Conservation (phyloP, 805 yeast species). For the Ogataea trehalophila region DNA sequence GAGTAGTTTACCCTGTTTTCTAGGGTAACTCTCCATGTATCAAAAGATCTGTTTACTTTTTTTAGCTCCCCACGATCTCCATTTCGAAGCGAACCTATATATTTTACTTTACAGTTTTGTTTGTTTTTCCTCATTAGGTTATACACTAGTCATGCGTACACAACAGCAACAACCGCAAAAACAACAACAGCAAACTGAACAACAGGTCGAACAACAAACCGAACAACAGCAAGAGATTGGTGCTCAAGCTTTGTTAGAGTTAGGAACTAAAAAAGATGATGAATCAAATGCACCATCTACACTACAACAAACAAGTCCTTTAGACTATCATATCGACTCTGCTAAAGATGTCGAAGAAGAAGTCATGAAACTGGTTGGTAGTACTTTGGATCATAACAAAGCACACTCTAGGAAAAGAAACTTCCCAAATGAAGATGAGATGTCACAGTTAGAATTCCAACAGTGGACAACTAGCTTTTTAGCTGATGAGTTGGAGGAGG, state of each 20-base stretch:
- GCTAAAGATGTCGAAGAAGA: constrained; percentile 70
- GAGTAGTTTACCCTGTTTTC: constrained; percentile 11
- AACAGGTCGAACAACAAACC: not conserved
- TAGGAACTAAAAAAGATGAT: constrained; percentile 19
- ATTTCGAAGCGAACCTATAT: not conserved
- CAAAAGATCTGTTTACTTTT: not conserved
- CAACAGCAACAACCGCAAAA: not conserved
- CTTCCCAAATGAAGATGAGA: constrained; percentile 37
- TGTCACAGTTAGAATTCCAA: constrained; percentile 43
- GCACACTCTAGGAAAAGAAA: constrained; percentile 23
- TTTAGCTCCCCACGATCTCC: not conserved
- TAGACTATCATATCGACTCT: not conserved
- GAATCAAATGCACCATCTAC: constrained; percentile 1
- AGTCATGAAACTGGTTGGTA: constrained; percentile 68
- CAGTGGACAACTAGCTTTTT: constrained; percentile 50
- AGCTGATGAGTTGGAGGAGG: constrained; percentile 36
- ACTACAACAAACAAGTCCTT: not conserved
- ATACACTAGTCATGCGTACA: not conserved
- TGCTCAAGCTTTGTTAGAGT: constrained; percentile 25
- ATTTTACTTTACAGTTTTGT: not conserved
- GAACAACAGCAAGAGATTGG: constrained; percentile 23
- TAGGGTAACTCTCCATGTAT: constrained; percentile 14
- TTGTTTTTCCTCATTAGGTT: not conserved
- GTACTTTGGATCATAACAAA: constrained; percentile 38
- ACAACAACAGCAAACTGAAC: no score